Percentiles rank a stretch among this genome's conserved stretches.
Evolutionary conservation across 1,284 basidiomycete genomes (phyloP).

Genomic region (Ceratobasidium papillatum): DNA sequence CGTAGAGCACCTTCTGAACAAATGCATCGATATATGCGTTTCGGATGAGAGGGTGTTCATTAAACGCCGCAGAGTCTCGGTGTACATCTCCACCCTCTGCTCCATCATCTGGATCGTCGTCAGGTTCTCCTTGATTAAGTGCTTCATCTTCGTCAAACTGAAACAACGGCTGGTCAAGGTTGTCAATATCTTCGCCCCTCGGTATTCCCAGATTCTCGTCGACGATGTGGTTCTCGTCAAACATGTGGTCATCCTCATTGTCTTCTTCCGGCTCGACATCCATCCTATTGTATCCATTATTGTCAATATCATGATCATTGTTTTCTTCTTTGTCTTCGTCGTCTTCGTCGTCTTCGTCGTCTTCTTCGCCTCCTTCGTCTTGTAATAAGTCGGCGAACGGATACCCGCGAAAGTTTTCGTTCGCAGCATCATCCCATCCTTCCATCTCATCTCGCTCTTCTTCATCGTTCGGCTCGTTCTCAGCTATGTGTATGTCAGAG

Average conservation of each 20-base stretch:
- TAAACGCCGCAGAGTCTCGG: background rate
- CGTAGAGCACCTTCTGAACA: conserved; percentile 4
- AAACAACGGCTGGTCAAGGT: background rate
- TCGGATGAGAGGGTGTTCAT: background rate
- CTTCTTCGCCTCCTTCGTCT: no score
- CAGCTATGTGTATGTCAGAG: no score
- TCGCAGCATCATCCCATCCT: no score
- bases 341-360: no score
- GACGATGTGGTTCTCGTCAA: no score
- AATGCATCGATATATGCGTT: conserved; percentile 12
- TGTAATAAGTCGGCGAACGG: no score
- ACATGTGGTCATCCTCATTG: background rate
- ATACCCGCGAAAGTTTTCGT: no score
- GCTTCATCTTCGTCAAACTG: background rate
- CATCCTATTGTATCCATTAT: no score
- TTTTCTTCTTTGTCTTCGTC: no score
- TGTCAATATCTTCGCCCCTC: background rate
- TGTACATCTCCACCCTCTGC: background rate
- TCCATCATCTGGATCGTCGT: background rate
- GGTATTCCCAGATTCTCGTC: conserved; percentile 1
- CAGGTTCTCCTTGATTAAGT: background rate
- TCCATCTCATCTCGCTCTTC: no score
- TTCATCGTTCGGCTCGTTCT: no score
- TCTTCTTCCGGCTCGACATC: background rate
- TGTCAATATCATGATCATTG: no score